Conservation (phyloP, 768 basidiomycete genomes). For the Amyloporia xantha region DNA sequence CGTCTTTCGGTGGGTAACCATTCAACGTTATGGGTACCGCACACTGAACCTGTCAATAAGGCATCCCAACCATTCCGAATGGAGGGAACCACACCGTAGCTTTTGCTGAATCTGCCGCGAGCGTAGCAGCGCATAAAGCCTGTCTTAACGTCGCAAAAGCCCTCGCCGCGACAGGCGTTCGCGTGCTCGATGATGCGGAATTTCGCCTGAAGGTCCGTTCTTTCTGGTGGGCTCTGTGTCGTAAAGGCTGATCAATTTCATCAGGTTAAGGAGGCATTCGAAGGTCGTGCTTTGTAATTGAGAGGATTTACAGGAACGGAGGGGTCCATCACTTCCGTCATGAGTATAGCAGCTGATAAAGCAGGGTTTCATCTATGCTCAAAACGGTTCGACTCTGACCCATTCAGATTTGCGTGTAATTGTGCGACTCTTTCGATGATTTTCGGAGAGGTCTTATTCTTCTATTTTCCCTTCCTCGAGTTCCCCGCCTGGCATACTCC, state of each 20-base stretch:
- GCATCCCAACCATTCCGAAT: constrained; percentile 64
- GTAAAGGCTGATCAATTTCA: background rate
- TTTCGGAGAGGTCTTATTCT: no score
- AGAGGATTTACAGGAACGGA: no score
- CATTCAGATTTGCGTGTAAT: no score
- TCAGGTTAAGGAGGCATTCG: constrained; percentile 44
- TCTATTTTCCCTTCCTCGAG: no score
- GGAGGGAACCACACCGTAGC: constrained; percentile 76
- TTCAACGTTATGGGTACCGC: background rate
- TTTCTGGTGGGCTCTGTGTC: no score
- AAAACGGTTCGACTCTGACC: no score
- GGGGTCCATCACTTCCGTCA: no score
- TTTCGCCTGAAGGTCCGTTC: constrained; percentile 51
- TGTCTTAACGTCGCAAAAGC: constrained; percentile 64
- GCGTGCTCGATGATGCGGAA: constrained; percentile 59
- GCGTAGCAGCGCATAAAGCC: constrained; percentile 54
- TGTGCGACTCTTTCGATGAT: no score
- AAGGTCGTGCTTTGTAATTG: no score
- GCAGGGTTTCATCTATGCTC: no score
- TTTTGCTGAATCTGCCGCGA: constrained; percentile 60
- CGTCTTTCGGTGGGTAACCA: constrained; percentile 49
- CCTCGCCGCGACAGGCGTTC: constrained; percentile 62
- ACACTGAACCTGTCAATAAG: constrained; percentile 30
- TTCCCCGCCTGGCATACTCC: no score
- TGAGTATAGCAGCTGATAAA: no score